Evolutionary conservation across 352 stramenopile species (phyloP), one percentile per base, ranked within the genome.

Genomic region (Globisporangium mamillatum): DNA sequence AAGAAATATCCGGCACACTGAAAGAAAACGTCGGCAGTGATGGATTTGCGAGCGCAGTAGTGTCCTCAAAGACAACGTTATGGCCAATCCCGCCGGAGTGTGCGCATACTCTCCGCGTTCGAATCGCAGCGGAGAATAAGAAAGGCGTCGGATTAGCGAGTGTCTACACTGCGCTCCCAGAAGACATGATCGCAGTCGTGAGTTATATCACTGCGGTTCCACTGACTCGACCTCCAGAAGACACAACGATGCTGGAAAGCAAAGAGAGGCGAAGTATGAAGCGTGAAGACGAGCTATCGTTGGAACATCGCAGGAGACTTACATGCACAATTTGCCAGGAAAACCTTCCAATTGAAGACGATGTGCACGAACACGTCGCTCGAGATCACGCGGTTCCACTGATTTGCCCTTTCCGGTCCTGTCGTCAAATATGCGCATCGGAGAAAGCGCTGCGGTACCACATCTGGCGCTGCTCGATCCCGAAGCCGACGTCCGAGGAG

Each of bases 401-500:
- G 2, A 70, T 92, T n/a, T 94, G 87, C 69, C 87, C 87, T 9
- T 93, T 92, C 60, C 75, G 73, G 7, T 86, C 77, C 7, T 94
- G 87, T 24, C 36, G 72, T 1, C 87, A 94, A 63, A 70, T 91
- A 3, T 93, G 85, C 58, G 84, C 83, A 6, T 91, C 78, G 0
- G 83, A 94, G 27, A 71, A 70, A n/a, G 77, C 84, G 0, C 72
- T 94, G 1, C 83, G 85, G 2, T 94, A 93, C 53, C 87, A 94
- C 38, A 81, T 94, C 7, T 91, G 82, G 80, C 80, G 84, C 32
- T 90, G 77, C 52, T 82, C 85, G 18, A 74, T 91, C 29, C 74
- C 79, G 4, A 82, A 78, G 22, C 76, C 82, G 18, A 90, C 82
- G 5, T 27, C 54, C 0, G 82, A 92, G 38, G 87, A 94, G 66